Evolutionary conservation across 2,329 filamentous ascomycete species (phyloP), one percentile per base, ranked within the genome.

Genomic region (Fusarium napiforme): DNA sequence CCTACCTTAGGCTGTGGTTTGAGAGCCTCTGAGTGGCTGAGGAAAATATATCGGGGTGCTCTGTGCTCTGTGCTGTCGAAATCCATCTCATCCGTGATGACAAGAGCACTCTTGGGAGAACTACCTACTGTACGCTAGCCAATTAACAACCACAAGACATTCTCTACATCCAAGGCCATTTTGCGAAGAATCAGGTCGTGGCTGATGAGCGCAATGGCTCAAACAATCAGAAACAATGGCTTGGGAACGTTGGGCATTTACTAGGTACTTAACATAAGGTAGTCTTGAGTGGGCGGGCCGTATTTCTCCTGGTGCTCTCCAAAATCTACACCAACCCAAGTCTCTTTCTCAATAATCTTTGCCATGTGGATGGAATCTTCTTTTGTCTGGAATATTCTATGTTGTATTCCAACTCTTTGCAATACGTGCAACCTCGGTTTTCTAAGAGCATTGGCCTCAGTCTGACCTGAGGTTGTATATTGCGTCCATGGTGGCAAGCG

Each of bases 381-480:
- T 32, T 28, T 36, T 26, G 18, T 47, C 60, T n/a, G 18, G 56
- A 49, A 34, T 26, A 50, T 49, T 42, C n/a, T 39, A 34, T 30
- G n/a, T 49, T 39, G 39, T 19, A 53, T 46, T 36, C 46, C 53
- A 40, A 61, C 53, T 30, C 36, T 34, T 52, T 49, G 26, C 45
- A 50, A 58, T 60, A 50, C 60, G 47, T 72, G 43, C 19, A 34
- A 30, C 42, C 53, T 53, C 49, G n/a, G 57, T 60, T 63, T 63
- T 57, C 43, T 39, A 50, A 67, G 43, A 21, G 55, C 37, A 50
- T 69, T 57, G 50, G 47, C 37, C 56, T 71, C 45, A 32, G 43
- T 71, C 37, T 32, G 40, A 74, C 61, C 49, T 60, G 50, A 56
- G 56, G 71, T 68, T 68, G 71, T 73, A 71, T 71, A 71, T 71